phyloP scores from a whole-genome alignment of 2,329 filamentous ascomycete species.

The Aplosporella prunicola region DNA sequence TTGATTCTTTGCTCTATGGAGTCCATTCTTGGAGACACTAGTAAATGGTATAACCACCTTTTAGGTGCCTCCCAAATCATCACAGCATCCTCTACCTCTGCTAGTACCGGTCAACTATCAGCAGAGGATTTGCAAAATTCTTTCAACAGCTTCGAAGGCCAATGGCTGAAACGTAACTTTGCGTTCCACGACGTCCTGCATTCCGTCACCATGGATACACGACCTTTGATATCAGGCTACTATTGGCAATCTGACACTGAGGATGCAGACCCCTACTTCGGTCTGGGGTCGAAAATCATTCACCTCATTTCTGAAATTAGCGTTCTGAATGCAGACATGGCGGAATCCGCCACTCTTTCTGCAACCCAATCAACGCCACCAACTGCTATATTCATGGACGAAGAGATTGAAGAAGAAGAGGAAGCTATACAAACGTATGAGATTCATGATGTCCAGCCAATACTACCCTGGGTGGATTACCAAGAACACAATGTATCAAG shows the following conservation, averaged over 20 bases:
- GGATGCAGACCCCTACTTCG: constrained; percentile 8
- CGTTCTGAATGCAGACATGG: constrained; percentile 11
- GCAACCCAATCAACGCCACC: constrained; percentile 1
- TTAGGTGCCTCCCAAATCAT: constrained; percentile 10
- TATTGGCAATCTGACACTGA: constrained; percentile 5
- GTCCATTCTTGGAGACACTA: constrained; percentile 9
- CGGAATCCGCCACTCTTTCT: constrained; percentile 4
- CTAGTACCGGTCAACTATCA: background rate
- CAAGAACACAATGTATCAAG: background rate
- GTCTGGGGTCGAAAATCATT: constrained; percentile 8
- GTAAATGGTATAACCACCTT: constrained; percentile 10
- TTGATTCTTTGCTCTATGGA: constrained; percentile 11
- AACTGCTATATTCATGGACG: background rate
- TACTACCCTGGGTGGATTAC: background rate
- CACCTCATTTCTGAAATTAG: constrained; percentile 9
- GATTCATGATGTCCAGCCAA: constrained; percentile 2
- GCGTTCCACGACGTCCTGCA: constrained; percentile 10
- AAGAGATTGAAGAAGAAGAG: constrained; percentile 1
- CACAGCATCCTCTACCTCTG: constrained; percentile 2
- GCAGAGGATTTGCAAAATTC: constrained; percentile 2
- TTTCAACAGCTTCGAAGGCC: constrained; percentile 11
- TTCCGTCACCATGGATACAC: constrained; percentile 5
- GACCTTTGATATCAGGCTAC: constrained; percentile 7
- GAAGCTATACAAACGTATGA: background rate
- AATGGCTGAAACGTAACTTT: constrained; percentile 10